Evolutionary conservation across 257 asterid genomes (phyloP).

Genomic region (Anisodus acutangulus): DNA sequence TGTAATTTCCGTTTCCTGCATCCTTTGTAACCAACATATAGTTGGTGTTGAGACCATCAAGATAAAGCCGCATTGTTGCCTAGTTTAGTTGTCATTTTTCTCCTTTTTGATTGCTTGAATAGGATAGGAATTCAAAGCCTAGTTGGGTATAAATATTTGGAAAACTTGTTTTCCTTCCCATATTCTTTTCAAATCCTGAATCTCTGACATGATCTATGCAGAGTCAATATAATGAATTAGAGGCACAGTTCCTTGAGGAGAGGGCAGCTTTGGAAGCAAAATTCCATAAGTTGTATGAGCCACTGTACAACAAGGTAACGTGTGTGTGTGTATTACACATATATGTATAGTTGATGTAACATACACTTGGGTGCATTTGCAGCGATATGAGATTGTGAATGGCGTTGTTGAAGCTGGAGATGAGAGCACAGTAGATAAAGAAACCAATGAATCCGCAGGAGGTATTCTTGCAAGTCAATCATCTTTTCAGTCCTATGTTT

Average conservation of each 20-base stretch:
- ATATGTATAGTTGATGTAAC: neutral
- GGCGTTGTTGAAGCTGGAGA: conserved; percentile 52
- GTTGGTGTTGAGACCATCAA: no score
- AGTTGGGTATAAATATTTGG: no score
- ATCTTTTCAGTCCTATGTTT: conserved; percentile 15
- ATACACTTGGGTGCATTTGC: conserved; percentile 31
- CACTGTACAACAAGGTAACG: conserved; percentile 57
- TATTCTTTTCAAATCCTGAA: no score
- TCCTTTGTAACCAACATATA: no score
- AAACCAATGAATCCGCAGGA: conserved; percentile 36
- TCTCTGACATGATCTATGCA: conserved; percentile 32
- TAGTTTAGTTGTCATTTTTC: no score
- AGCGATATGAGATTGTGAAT: conserved; percentile 69
- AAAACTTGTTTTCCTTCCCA: no score
- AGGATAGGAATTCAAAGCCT: no score
- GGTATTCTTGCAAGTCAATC: conserved; percentile 12
- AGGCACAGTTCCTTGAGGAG: conserved; percentile 64
- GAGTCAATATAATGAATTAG: conserved; percentile 63
- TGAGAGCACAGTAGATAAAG: conserved; percentile 35
- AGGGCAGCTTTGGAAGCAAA: conserved; percentile 68
- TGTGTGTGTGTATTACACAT: neutral
- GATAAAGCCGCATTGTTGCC: no score
- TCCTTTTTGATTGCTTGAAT: no score
- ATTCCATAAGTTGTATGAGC: conserved; percentile 68
- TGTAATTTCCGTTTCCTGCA: no score